These are phyloP conservation scores for Gynandropsis gynandra DNA, from an alignment of 345 rosid species.

Conservation along the genomic window DNA sequence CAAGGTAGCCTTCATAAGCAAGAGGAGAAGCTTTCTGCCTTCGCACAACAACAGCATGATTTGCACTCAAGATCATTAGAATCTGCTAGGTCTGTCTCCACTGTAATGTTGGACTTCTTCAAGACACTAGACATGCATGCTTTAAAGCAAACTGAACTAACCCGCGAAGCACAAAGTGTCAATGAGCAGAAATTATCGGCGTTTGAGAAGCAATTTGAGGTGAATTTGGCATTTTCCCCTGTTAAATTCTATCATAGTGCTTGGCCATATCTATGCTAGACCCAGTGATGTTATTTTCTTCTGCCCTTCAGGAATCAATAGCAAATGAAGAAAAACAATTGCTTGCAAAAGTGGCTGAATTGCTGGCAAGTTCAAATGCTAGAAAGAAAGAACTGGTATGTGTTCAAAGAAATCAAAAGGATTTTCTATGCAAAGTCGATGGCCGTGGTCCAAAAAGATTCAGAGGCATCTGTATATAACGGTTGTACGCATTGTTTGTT, in stretches of 20 bases:
- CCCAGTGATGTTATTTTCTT: not conserved
- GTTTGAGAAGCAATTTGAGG: conserved; percentile 90
- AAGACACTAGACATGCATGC: conserved; percentile 64
- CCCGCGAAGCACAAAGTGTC: conserved; percentile 67
- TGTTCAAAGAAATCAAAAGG: no score
- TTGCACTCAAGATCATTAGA: conserved; percentile 83
- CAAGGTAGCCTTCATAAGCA: conserved; percentile 69
- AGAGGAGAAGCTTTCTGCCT: conserved; percentile 64
- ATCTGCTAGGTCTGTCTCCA: conserved; percentile 67
- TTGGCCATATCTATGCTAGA: not conserved
- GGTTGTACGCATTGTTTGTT: not conserved
- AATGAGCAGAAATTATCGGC: conserved; percentile 74
- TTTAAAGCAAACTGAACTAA: conserved; percentile 54
- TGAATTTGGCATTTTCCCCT: conserved; percentile 19
- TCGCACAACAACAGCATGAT: conserved; percentile 68
- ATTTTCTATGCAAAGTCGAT: not conserved
- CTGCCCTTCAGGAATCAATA: conserved; percentile 53
- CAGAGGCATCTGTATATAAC: not conserved
- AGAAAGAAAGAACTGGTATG: conserved; percentile 84
- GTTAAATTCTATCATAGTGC: conserved; percentile 5
- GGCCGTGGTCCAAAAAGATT: not conserved
- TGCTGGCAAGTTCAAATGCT: conserved; percentile 65
- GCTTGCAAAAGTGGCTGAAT: conserved; percentile 77
- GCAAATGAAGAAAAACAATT: conserved; percentile 81
- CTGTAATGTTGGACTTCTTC: conserved; percentile 63